A percentile compares a stretch with the other conserved stretches of the same genome.
Evolutionary conservation across 768 basidiomycete species (phyloP).

Genomic region (Phanerochaete carnosa): DNA sequence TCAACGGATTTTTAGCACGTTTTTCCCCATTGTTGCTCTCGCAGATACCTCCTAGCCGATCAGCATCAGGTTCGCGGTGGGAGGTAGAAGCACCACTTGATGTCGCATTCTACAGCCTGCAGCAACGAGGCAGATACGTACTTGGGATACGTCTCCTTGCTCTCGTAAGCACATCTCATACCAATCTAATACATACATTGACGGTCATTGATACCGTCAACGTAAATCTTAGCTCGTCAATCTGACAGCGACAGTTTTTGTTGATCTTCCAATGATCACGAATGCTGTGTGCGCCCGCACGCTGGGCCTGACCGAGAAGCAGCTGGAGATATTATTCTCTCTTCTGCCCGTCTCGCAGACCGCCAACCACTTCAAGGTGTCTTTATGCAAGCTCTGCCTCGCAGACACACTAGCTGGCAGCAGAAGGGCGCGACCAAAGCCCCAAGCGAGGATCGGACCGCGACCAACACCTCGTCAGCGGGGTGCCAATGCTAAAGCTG

Average conservation of each 20-base stretch:
- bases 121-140: conserved; percentile 21
- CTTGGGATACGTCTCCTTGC: conserved; percentile 27
- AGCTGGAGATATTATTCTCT: conserved; percentile 20
- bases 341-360: conserved; percentile 22
- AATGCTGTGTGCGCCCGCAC: conserved; percentile 26
- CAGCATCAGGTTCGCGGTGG: conserved; percentile 48
- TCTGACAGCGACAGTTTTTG: conserved; percentile 28
- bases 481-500: conserved; percentile 4
- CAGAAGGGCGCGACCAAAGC: conserved; percentile 9
- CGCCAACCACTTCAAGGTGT: conserved; percentile 26
- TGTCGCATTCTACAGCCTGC: conserved; percentile 31
- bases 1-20: conserved; percentile 26
- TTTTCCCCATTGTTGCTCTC: conserved; percentile 53
- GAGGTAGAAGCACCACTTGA: conserved; percentile 51
- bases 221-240: conserved; percentile 28
- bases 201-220: not conserved
- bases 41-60: conserved; percentile 56
- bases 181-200: not conserved
- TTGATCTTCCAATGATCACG: conserved; percentile 31
- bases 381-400: conserved; percentile 25
- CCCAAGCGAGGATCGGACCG: conserved; percentile 23
- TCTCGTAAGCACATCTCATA: conserved; percentile 23
- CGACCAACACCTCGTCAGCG: conserved; percentile 17
- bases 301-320: conserved; percentile 16
- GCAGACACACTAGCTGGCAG: not conserved